A percentile compares a stretch with the other conserved stretches of the same genome.
These are phyloP conservation scores for Skeletonema tropicum DNA, from an alignment of 108 stramenopile species.

Conservation along the genomic window DNA sequence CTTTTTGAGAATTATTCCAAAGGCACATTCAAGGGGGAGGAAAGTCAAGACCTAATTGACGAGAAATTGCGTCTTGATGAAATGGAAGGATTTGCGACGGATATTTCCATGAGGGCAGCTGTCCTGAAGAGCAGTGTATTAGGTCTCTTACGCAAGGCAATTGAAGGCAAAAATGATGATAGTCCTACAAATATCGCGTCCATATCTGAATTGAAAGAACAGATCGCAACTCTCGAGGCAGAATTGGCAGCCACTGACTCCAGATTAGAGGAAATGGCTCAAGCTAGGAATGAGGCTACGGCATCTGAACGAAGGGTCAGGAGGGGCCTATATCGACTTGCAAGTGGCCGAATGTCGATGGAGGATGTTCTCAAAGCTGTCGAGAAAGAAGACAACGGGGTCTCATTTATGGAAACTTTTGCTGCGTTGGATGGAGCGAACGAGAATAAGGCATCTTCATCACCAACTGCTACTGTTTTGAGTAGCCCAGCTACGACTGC, in stretches of 20 bases:
- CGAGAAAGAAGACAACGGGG: conserved; percentile 63
- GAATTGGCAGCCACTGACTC: conserved; percentile 30
- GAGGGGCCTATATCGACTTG: conserved; percentile 80
- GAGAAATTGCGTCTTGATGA: conserved; percentile 38
- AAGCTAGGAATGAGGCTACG: conserved; percentile 67
- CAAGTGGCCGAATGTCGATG: conserved; percentile 62
- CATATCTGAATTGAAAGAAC: conserved; percentile 41
- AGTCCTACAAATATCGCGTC: conserved; percentile 6
- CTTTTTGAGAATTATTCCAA: conserved; percentile 43
- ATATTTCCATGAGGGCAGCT: conserved; percentile 50
- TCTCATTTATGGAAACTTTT: conserved; percentile 50
- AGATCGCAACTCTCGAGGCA: conserved; percentile 44
- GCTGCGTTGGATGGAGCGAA: conserved; percentile 45
- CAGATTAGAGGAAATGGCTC: conserved; percentile 64
- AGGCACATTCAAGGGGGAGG: conserved; percentile 26
- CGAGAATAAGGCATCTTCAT: conserved; percentile 28
- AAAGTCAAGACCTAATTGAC: conserved; percentile 22
- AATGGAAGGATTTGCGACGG: conserved; percentile 45
- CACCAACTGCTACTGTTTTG: conserved; percentile 45
- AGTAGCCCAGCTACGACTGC: conserved; percentile 42
- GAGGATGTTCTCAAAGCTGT: conserved; percentile 72
- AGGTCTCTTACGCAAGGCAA: conserved; percentile 42
- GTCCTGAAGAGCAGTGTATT: conserved; percentile 58
- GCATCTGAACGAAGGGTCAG: conserved; percentile 75
- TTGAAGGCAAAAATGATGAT: not conserved